phyloP scores from a whole-genome alignment of 2,329 filamentous ascomycete genomes.

The Phialophora tarda region DNA sequence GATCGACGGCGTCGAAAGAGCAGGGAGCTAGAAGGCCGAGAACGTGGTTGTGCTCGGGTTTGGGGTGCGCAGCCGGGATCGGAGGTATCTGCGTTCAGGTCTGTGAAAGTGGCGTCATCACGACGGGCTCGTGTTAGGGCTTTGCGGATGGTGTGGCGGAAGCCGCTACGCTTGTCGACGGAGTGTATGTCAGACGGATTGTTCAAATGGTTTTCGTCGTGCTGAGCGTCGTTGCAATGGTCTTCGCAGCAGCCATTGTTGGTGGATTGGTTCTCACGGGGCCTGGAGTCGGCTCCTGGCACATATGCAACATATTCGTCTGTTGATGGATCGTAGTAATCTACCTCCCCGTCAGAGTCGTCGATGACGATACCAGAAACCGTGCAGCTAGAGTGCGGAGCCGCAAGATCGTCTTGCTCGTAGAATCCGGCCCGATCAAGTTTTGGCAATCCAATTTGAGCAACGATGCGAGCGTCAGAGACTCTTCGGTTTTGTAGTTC shows the following conservation, averaged over 20 bases:
- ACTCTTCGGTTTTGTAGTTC: constrained; percentile 43
- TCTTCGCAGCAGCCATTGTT: background rate
- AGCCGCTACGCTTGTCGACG: constrained; percentile 30
- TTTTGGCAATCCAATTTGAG: constrained; percentile 26
- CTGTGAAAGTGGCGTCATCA: constrained; percentile 13
- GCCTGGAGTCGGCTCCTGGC: constrained; percentile 4
- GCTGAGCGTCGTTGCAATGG: background rate
- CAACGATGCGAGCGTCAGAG: constrained; percentile 40
- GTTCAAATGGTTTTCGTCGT: background rate
- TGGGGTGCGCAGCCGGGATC: constrained; percentile 4
- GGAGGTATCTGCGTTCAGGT: constrained; percentile 1
- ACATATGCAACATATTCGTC: constrained; percentile 1
- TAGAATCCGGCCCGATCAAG: constrained; percentile 15
- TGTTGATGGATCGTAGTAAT: background rate
- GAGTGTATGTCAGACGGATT: constrained; percentile 16
- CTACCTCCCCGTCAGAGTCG: background rate
- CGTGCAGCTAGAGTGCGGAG: constrained; percentile 17
- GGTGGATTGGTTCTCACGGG: background rate
- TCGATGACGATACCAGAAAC: constrained; percentile 12
- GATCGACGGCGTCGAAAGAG: constrained; percentile 29
- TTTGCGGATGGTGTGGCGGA: constrained; percentile 31
- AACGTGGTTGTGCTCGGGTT: background rate
- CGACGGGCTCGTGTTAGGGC: constrained; percentile 28
- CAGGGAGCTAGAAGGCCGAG: constrained; percentile 17
- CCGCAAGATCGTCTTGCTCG: constrained; percentile 9